phyloP scores from a whole-genome alignment of 345 rosid species.

The Pugionium dolabratum region DNA sequence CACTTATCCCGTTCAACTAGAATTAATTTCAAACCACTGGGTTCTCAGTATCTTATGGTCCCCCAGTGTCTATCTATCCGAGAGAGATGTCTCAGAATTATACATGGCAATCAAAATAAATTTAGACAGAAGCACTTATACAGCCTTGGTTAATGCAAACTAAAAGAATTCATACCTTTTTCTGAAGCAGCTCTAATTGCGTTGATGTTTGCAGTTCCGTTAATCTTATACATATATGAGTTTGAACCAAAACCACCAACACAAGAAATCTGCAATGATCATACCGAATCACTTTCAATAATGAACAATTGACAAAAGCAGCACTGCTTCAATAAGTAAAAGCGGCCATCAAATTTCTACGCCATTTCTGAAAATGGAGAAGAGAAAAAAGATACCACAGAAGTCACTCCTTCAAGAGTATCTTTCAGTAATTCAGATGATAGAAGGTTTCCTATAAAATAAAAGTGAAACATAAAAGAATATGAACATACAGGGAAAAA shows the following conservation, averaged over 20 bases:
- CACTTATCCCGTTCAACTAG: neutral
- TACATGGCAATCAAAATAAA: neutral
- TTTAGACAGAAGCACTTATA: neutral
- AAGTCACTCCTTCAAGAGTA: slow-evolving; percentile 76
- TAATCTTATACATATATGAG: slow-evolving; percentile 90
- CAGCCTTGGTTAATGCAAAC: neutral
- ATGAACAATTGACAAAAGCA: neutral
- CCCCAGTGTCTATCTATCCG: neutral
- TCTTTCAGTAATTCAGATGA: slow-evolving; percentile 78
- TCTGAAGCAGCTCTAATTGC: slow-evolving; percentile 93
- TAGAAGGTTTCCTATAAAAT: slow-evolving; percentile 70
- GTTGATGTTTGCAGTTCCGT: slow-evolving; percentile 93
- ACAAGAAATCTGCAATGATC: slow-evolving; percentile 70
- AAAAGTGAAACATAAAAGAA: slow-evolving; percentile 23
- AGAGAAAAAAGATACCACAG: slow-evolving; percentile 60
- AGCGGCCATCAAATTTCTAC: slow-evolving; percentile 11
- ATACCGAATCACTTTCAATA: slow-evolving; percentile 3
- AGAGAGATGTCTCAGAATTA: neutral
- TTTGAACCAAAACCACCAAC: slow-evolving; percentile 97
- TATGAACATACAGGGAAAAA: neutral
- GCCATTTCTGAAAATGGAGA: slow-evolving; percentile 1
- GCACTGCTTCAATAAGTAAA: neutral
- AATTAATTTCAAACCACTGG: neutral
- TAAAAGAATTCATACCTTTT: slow-evolving; percentile 49
- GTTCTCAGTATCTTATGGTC: slow-evolving; percentile 2